A percentile compares a stretch with the other conserved stretches of the same genome.
phyloP scores from a whole-genome alignment of 176 grass and related monocot genomes.

The Saccharum officinarum region DNA sequence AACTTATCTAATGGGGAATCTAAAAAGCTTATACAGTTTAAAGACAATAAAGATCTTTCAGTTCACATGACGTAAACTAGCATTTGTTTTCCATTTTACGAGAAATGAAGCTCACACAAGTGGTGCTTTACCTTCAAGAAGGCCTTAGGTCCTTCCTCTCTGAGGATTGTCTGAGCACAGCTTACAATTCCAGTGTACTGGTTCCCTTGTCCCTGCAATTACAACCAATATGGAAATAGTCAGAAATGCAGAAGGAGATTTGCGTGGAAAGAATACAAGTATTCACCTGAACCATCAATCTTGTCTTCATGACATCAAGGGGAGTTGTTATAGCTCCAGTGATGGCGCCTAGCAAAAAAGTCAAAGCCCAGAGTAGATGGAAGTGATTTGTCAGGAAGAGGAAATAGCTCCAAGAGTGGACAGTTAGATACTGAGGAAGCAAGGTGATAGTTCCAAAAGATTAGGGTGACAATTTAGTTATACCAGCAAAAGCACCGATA shows the following conservation, averaged over 20 bases:
- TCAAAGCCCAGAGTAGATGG: background rate
- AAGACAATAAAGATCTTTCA: background rate
- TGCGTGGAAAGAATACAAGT: background rate
- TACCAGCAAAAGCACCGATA: conserved; percentile 96
- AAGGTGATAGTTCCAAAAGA: background rate
- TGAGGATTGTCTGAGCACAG: conserved; percentile 82
- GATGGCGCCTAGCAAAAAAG: conserved; percentile 61
- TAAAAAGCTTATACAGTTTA: background rate
- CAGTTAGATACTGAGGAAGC: background rate
- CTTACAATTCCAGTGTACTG: conserved; percentile 72
- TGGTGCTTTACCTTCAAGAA: conserved; percentile 66
- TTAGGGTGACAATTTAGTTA: background rate
- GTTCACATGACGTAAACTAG: background rate
- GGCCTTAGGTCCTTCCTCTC: conserved; percentile 74
- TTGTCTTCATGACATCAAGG: conserved; percentile 93
- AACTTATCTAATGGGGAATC: background rate
- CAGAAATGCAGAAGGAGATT: background rate
- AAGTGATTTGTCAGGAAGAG: background rate
- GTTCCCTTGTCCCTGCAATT: conserved; percentile 57
- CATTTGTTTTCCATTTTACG: background rate
- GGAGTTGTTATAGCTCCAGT: conserved; percentile 95
- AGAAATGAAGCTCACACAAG: background rate
- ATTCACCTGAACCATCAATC: conserved; percentile 93
- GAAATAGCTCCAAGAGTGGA: background rate
- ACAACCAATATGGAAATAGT: background rate